These are phyloP conservation scores for Phalaenopsis aphrodite DNA, from an alignment of 106 monocot genomes.

Conservation along the genomic window DNA sequence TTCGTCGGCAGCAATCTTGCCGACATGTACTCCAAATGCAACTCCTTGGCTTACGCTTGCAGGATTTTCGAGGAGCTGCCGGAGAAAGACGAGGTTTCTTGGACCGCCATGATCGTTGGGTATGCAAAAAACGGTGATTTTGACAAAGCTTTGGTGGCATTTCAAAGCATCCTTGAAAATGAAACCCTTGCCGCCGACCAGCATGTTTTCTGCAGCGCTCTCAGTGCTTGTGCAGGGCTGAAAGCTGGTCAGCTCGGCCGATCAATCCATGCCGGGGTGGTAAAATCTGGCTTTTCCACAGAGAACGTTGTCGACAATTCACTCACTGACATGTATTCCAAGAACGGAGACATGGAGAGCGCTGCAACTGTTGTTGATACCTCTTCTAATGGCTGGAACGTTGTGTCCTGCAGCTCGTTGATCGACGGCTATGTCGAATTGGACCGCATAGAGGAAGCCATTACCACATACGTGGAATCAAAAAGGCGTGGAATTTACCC, in stretches of 20 bases:
- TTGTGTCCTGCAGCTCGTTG: constrained; percentile 39
- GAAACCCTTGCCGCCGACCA: constrained; percentile 12
- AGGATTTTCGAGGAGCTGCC: constrained; percentile 35
- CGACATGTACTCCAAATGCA: constrained; percentile 45
- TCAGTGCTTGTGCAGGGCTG: constrained; percentile 25
- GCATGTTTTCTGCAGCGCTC: constrained; percentile 32
- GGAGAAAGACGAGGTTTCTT: constrained; percentile 36
- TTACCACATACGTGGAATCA: constrained; percentile 19
- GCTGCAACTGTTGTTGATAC: constrained; percentile 10
- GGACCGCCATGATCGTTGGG: constrained; percentile 53
- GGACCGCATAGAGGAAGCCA: constrained; percentile 25
- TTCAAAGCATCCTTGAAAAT: constrained; percentile 13
- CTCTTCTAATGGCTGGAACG: constrained; percentile 23
- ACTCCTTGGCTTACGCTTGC: constrained; percentile 14
- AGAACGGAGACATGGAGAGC: constrained; percentile 35
- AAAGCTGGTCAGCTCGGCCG: constrained; percentile 14
- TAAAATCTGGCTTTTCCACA: constrained; percentile 23
- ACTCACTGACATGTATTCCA: constrained; percentile 38
- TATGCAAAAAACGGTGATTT: constrained; percentile 37
- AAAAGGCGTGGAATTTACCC: constrained; percentile 19
- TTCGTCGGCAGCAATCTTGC: constrained; percentile 54
- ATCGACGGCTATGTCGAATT: constrained; percentile 47
- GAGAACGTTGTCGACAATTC: constrained; percentile 20
- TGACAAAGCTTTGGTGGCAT: constrained; percentile 18
- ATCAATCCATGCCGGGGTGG: constrained; percentile 15